These are phyloP conservation scores for Solanum arcanum DNA, from an alignment of 257 asterid species.

Conservation along the genomic window DNA sequence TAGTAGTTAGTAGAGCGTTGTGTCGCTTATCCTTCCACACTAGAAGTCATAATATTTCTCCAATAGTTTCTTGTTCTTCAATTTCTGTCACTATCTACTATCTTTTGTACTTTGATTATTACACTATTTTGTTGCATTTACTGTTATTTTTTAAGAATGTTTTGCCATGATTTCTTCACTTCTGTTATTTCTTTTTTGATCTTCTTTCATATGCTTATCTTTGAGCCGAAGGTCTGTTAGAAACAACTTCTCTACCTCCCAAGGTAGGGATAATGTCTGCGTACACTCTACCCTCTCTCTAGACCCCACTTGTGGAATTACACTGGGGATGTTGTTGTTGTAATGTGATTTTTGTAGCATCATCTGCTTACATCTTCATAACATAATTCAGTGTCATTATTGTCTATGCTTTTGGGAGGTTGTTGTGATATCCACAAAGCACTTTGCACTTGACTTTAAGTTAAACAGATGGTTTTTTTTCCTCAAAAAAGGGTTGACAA, in stretches of 20 bases:
- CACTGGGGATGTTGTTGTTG: neutral
- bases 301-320: neutral
- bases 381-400: neutral
- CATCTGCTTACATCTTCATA: neutral
- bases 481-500: neutral
- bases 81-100: neutral
- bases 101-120: neutral
- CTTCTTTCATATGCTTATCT: neutral
- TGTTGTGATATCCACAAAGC: neutral
- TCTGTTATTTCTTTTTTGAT: neutral
- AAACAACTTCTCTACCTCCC: neutral
- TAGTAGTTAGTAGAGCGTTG: neutral
- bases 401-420: neutral
- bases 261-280: neutral
- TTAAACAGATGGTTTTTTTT: neutral
- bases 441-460: neutral
- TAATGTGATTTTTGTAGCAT: neutral
- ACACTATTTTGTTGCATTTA: neutral
- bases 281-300: neutral
- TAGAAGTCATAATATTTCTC: neutral
- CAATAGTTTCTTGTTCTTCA: neutral
- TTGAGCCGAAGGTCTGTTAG: neutral
- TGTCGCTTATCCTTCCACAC: neutral
- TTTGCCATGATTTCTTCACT: neutral
- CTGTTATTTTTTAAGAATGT: neutral